Evolutionary conservation across 192 early-diverging fungal genomes (phyloP).

Genomic region (Chytriomyces sp.): DNA sequence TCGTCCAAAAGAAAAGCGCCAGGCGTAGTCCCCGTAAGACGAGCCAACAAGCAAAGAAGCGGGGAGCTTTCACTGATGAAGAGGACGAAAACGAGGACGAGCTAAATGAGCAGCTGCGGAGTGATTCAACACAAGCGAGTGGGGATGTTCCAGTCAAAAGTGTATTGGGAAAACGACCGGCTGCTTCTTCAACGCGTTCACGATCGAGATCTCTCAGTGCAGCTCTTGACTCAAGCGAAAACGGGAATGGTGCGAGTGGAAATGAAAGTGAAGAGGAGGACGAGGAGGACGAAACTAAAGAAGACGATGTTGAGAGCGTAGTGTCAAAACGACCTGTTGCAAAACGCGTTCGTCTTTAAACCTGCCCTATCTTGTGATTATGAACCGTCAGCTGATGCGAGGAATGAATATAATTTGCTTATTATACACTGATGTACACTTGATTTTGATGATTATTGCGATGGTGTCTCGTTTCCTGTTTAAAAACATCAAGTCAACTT

Average conservation of each 20-base stretch:
- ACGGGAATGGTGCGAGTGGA: slow-evolving; percentile 15
- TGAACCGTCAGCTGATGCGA: too few relatives aligned
- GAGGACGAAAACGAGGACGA: slow-evolving; percentile 37
- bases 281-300: slow-evolving; percentile 27
- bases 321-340: neutral
- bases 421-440: too few relatives aligned
- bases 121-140: neutral
- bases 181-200: neutral
- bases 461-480: too few relatives aligned
- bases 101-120: slow-evolving; percentile 26
- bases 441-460: too few relatives aligned
- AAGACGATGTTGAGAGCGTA: slow-evolving; percentile 13
- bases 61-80: slow-evolving; percentile 10
- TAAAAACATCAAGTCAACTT: too few relatives aligned
- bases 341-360: slow-evolving; percentile 17
- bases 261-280: slow-evolving; percentile 39
- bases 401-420: too few relatives aligned
- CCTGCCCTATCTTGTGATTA: neutral
- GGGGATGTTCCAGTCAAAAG: neutral
- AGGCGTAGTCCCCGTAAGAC: slow-evolving; percentile 31
- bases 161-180: slow-evolving; percentile 5
- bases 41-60: slow-evolving; percentile 25
- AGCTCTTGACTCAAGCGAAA: neutral
- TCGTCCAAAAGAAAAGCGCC: neutral
- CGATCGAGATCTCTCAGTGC: neutral